A percentile compares a stretch with the other conserved stretches of the same genome.
phyloP scores from a whole-genome alignment of 2,329 filamentous ascomycete species.

The Ceratocystiopsis minuta region DNA sequence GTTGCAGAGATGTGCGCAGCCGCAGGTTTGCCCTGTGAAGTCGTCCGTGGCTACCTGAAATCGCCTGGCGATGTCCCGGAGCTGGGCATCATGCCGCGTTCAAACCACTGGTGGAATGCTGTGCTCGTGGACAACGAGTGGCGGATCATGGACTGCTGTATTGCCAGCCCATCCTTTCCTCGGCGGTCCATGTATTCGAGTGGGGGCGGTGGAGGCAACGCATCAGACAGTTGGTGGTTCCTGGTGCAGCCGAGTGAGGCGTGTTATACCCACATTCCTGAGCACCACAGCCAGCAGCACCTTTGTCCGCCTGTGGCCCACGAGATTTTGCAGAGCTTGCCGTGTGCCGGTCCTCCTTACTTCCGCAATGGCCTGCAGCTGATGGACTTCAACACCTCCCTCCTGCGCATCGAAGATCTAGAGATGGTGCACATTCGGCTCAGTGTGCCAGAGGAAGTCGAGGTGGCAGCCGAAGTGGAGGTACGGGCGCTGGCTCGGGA shows the following conservation, averaged over 20 bases:
- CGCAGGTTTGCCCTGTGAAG: conserved; percentile 71
- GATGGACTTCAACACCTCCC: conserved; percentile 77
- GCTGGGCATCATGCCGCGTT: conserved; percentile 59
- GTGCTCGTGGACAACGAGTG: conserved; percentile 87
- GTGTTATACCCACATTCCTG: conserved; percentile 89
- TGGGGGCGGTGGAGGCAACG: conserved; percentile 31
- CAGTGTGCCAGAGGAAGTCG: conserved; percentile 73
- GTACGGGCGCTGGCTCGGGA: conserved; percentile 65
- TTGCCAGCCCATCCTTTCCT: conserved; percentile 83
- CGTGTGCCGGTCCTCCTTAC: conserved; percentile 69
- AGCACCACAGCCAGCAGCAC: conserved; percentile 77
- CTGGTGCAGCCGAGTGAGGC: conserved; percentile 73
- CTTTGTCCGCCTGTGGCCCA: conserved; percentile 76
- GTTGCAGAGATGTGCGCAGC: conserved; percentile 88
- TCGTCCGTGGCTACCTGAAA: conserved; percentile 82
- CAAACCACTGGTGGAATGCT: conserved; percentile 97
- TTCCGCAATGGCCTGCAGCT: conserved; percentile 71
- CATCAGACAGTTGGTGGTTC: conserved; percentile 85
- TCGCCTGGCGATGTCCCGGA: conserved; percentile 70
- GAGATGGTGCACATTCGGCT: conserved; percentile 87
- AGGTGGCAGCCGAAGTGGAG: conserved; percentile 84
- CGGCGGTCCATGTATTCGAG: conserved; percentile 61
- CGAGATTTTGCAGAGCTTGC: conserved; percentile 71
- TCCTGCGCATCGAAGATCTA: conserved; percentile 71
- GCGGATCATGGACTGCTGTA: conserved; percentile 87